phyloP scores from a whole-genome alignment of 202 grass and related monocot genomes.

The Schoenoplectus tabernaemontani region DNA sequence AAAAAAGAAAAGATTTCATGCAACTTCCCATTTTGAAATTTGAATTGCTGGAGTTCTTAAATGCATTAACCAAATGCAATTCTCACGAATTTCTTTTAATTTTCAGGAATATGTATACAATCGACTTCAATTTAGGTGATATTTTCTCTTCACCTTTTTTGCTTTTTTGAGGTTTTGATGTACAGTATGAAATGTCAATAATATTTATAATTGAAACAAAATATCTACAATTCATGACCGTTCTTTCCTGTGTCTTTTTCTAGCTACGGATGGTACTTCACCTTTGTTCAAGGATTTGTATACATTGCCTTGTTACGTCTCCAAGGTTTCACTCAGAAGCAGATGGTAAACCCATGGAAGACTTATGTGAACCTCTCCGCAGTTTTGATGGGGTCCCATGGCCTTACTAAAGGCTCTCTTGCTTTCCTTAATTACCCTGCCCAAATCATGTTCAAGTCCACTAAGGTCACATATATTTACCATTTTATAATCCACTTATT shows the following conservation, averaged over 20 bases:
- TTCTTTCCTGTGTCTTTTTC: background rate
- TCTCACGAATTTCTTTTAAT: conserved; percentile 5
- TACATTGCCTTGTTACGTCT: conserved; percentile 62
- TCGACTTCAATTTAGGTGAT: conserved; percentile 84
- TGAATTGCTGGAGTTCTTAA: background rate
- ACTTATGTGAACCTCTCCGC: conserved; percentile 60
- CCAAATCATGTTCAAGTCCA: conserved; percentile 97
- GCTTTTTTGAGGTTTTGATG: background rate
- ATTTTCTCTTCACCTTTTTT: background rate
- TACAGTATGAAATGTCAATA: background rate
- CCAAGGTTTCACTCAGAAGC: conserved; percentile 74
- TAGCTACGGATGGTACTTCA: conserved; percentile 99
- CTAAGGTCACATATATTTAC: conserved; percentile 40
- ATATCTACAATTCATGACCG: background rate
- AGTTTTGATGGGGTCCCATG: conserved; percentile 81
- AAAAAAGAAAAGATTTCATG: background rate
- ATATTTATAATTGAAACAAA: background rate
- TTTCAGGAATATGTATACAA: conserved; percentile 91
- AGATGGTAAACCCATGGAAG: conserved; percentile 94
- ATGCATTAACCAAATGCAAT: background rate
- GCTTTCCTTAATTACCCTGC: conserved; percentile 93
- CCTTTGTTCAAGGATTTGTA: conserved; percentile 87
- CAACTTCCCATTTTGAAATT: background rate
- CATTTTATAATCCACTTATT: background rate
- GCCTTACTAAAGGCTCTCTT: conserved; percentile 89